phyloP scores from a whole-genome alignment of 1,284 basidiomycete genomes.

The Fereydounia khargensis region DNA sequence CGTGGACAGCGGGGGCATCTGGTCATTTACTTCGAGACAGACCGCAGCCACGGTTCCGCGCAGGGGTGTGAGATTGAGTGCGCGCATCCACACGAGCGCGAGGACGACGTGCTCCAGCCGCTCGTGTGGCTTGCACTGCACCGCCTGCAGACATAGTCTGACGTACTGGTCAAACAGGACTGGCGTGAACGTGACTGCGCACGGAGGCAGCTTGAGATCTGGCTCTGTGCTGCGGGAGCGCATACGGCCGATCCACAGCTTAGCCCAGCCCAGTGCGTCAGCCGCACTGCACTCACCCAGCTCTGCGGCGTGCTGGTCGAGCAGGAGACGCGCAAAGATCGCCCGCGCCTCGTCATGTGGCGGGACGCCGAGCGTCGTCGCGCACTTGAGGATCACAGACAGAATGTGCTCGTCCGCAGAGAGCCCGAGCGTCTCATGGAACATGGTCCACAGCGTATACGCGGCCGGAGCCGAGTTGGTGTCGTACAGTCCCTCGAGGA shows the following conservation, averaged over 20 bases:
- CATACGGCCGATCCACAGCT: too few relatives aligned
- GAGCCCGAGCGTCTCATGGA: not conserved
- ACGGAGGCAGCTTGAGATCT: too few relatives aligned
- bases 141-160: conserved; percentile 1
- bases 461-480: not conserved
- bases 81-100: conserved; percentile 8
- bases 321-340: too few relatives aligned
- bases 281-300: too few relatives aligned
- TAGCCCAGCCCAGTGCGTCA: too few relatives aligned
- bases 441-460: not conserved
- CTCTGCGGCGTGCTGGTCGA: too few relatives aligned
- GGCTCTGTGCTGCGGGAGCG: too few relatives aligned
- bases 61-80: conserved; percentile 6
- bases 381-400: not conserved
- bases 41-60: conserved; percentile 1
- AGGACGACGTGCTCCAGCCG: conserved; percentile 10
- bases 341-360: too few relatives aligned
- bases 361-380: too few relatives aligned
- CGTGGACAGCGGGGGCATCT: not conserved
- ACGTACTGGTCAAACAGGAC: conserved; percentile 8
- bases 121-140: too few relatives aligned
- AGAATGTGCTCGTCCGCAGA: not conserved
- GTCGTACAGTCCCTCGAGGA: not conserved
- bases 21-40: not conserved
- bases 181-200: conserved; percentile 5